phyloP scores from a whole-genome alignment of 257 asterid genomes.

The Ilex asprella region DNA sequence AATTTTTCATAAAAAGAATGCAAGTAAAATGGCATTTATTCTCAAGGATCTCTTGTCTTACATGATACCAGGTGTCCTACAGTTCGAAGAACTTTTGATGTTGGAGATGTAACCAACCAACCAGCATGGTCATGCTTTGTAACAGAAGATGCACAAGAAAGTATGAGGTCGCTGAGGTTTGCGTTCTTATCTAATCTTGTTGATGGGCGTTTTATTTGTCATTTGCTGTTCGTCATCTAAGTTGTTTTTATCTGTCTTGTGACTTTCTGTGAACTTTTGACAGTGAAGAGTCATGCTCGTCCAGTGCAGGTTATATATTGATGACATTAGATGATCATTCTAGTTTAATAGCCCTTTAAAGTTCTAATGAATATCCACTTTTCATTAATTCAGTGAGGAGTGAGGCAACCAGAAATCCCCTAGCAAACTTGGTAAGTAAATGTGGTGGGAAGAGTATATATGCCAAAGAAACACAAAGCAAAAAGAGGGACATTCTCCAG shows the following conservation, averaged over 20 bases:
- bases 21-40: not conserved
- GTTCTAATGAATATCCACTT: not conserved
- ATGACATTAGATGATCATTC: not conserved
- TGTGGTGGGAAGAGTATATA: slow-evolving; percentile 6
- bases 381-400: slow-evolving; percentile 35
- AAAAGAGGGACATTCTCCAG: slow-evolving; percentile 1
- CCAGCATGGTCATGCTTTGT: slow-evolving; percentile 17
- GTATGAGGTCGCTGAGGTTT: slow-evolving; percentile 51
- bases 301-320: slow-evolving; percentile 51
- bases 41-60: slow-evolving; percentile 11
- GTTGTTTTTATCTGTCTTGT: slow-evolving; percentile 18
- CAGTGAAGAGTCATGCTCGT: slow-evolving; percentile 79
- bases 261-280: slow-evolving; percentile 14
- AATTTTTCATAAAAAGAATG: not conserved
- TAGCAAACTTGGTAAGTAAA: slow-evolving; percentile 16
- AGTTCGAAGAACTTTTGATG: slow-evolving; percentile 23
- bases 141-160: slow-evolving; percentile 36
- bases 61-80: slow-evolving; percentile 38
- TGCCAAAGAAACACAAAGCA: slow-evolving; percentile 10
- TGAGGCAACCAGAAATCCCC: slow-evolving; percentile 27
- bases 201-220: not conserved
- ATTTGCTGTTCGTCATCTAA: not conserved
- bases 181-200: slow-evolving; percentile 18
- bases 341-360: not conserved
- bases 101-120: slow-evolving; percentile 20